A percentile compares a stretch with the other conserved stretches of the same genome.
These are phyloP conservation scores for Backusella morwellensis DNA, from an alignment of 192 early-diverging fungal genomes.

Conservation along the genomic window DNA sequence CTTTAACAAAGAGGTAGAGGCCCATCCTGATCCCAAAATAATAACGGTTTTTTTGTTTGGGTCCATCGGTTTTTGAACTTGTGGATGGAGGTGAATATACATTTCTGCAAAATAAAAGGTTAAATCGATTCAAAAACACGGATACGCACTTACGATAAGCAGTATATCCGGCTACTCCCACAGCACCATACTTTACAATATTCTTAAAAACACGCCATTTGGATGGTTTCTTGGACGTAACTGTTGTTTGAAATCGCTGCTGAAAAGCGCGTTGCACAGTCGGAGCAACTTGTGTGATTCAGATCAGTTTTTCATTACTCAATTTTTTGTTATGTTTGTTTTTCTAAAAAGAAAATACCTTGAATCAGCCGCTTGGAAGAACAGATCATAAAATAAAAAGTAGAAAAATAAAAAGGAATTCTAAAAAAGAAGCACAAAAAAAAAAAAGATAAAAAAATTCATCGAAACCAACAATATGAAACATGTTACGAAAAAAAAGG, in stretches of 20 bases:
- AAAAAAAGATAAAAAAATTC: background rate
- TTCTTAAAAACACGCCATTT: slow-evolving; percentile 4
- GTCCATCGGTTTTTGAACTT: slow-evolving; percentile 26
- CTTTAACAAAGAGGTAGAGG: background rate
- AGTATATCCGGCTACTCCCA: background rate
- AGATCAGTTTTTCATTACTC: background rate
- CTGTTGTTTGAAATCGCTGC: background rate
- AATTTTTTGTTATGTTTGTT: background rate
- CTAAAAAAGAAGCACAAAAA: background rate
- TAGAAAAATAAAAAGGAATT: background rate
- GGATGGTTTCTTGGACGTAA: background rate
- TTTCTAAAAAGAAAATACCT: slow-evolving; percentile 5
- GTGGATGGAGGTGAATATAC: slow-evolving; percentile 40
- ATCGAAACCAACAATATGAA: background rate
- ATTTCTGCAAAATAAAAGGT: slow-evolving; percentile 26
- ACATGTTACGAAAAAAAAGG: slow-evolving; percentile 2
- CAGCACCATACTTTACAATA: background rate
- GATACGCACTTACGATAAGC: background rate
- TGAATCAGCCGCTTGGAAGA: background rate
- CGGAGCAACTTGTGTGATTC: background rate
- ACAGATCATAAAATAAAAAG: background rate
- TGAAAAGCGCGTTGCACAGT: background rate
- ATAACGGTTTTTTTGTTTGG: background rate
- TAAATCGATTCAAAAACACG: background rate
- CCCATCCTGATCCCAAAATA: background rate